These are phyloP conservation scores for Fusarium illudens DNA, from an alignment of 2,329 filamentous ascomycete species.

Conservation along the genomic window DNA sequence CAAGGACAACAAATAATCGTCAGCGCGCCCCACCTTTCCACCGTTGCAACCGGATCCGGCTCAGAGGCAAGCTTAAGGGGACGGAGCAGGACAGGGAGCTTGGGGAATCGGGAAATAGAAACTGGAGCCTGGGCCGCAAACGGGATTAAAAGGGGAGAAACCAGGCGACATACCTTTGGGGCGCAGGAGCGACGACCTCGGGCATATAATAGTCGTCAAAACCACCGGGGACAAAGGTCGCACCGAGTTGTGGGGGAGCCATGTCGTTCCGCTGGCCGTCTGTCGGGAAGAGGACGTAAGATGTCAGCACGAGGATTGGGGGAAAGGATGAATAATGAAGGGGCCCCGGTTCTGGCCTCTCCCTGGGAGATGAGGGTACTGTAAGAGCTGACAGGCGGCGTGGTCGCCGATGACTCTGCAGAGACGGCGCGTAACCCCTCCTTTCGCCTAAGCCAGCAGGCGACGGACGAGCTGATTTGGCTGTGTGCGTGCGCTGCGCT, in stretches of 20 bases:
- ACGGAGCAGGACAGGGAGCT: constrained; percentile 23
- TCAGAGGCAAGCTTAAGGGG: constrained; percentile 31
- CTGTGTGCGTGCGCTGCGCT: constrained; percentile 30
- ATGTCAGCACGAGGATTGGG: constrained; percentile 44
- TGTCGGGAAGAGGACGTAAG: constrained; percentile 42
- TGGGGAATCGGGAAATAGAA: constrained; percentile 30
- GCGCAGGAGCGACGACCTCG: constrained; percentile 65
- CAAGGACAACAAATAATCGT: constrained; percentile 47
- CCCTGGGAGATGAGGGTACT: constrained; percentile 29
- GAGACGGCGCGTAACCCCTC: constrained; percentile 42
- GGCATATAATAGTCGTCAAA: constrained; percentile 69
- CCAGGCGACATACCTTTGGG: constrained; percentile 60
- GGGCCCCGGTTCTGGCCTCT: constrained; percentile 37
- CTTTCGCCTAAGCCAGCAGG: constrained; percentile 30
- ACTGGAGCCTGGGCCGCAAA: constrained; percentile 30
- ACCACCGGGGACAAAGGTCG: constrained; percentile 67
- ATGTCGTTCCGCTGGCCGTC: constrained; percentile 42
- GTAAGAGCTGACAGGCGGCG: constrained; percentile 41
- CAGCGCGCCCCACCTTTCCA: constrained; percentile 50
- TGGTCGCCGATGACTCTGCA: constrained; percentile 38
- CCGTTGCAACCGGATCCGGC: constrained; percentile 41
- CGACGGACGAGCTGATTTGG: constrained; percentile 28
- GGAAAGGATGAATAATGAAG: constrained; percentile 40
- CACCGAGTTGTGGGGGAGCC: constrained; percentile 53
- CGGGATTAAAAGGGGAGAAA: constrained; percentile 22